A percentile compares a stretch with the other conserved stretches of the same genome.
Evolutionary conservation across 2,329 filamentous ascomycete species (phyloP).

Genomic region (Aspergillus eucalypticola): DNA sequence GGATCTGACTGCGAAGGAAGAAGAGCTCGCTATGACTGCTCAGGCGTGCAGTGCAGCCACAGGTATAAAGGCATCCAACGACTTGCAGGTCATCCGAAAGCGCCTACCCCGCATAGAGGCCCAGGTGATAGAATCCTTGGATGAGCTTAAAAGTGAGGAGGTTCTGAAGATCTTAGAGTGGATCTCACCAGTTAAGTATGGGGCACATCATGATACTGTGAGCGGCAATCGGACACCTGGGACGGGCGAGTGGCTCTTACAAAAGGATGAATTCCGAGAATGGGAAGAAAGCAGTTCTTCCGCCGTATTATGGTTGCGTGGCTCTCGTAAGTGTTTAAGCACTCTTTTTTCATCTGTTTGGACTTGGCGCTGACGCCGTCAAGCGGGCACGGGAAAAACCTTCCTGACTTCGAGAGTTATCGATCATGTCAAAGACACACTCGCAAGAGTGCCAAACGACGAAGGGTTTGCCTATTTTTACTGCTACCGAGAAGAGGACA

Average conservation of each 20-base stretch:
- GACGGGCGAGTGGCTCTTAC: constrained; percentile 23
- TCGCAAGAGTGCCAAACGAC: neutral
- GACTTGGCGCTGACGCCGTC: neutral
- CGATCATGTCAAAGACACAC: constrained; percentile 20
- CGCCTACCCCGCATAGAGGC: neutral
- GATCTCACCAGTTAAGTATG: constrained; percentile 22
- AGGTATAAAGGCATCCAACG: no score
- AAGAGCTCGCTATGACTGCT: neutral
- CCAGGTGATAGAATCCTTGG: neutral
- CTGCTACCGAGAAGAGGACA: neutral
- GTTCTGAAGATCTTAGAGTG: constrained; percentile 16
- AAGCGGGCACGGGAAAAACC: constrained; percentile 31
- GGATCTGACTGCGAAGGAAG: neutral
- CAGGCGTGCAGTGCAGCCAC: neutral
- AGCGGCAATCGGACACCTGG: constrained; percentile 12
- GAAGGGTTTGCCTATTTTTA: constrained; percentile 7
- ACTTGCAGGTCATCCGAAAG: neutral
- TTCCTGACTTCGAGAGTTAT: constrained; percentile 28
- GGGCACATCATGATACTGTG: constrained; percentile 15
- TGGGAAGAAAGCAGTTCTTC: constrained; percentile 21
- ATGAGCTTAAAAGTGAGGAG: neutral
- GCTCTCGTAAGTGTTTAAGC: neutral
- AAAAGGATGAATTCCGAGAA: constrained; percentile 9
- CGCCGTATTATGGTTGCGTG: constrained; percentile 23
- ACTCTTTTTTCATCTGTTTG: no score